Conservation (phyloP, 768 basidiomycete genomes). For the Lactifluus subvellereus region DNA sequence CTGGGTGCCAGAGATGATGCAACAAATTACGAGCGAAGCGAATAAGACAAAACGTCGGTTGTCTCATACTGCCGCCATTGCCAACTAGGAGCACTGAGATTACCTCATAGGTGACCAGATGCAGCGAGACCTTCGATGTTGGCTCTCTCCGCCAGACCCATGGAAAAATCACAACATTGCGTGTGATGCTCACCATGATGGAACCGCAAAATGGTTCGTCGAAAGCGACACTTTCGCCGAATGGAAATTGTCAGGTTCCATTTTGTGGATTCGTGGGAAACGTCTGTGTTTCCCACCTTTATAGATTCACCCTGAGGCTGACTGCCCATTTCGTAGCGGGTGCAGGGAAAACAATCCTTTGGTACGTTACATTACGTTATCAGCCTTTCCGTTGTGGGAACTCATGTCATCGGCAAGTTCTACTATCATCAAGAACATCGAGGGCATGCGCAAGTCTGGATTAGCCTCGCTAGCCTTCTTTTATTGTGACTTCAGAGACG, state of each 20-base stretch:
- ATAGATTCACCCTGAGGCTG: background rate
- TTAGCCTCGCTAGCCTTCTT: background rate
- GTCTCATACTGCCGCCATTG: background rate
- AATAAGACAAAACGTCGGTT: background rate
- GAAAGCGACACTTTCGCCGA: background rate
- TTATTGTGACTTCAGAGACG: slow-evolving; percentile 7
- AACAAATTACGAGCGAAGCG: background rate
- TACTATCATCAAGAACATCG: background rate
- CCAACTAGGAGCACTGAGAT: background rate
- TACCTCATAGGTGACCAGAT: background rate
- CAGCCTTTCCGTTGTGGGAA: no score
- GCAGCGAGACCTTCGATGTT: background rate
- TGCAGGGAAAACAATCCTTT: slow-evolving; percentile 4
- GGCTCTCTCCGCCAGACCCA: slow-evolving; percentile 10
- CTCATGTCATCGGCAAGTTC: background rate
- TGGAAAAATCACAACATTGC: slow-evolving; percentile 1
- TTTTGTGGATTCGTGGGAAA: slow-evolving; percentile 8
- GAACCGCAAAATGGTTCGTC: background rate
- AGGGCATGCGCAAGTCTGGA: background rate
- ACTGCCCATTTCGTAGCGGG: background rate
- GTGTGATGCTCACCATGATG: background rate
- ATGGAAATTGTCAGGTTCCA: background rate
- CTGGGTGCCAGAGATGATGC: background rate
- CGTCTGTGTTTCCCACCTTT: background rate
- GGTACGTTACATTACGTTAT: background rate